phyloP scores from a whole-genome alignment of 163 green algal genomes.

The Chlorella variabilis region DNA sequence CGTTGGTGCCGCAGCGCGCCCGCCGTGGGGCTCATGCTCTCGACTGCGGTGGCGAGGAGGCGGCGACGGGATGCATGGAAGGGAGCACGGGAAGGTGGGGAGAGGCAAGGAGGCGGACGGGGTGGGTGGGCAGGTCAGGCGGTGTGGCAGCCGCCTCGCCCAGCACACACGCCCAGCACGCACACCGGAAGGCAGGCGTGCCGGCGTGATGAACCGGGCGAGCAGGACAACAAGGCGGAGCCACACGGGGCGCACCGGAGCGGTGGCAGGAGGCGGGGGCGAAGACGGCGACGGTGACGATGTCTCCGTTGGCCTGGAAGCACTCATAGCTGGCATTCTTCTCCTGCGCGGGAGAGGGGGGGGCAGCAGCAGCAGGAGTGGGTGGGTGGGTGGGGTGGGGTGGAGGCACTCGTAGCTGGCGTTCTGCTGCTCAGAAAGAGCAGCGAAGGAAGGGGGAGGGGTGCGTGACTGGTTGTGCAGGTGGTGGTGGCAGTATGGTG shows the following conservation, averaged over 20 bases:
- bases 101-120: not conserved
- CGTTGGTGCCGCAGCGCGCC: slow-evolving; percentile 15
- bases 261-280: slow-evolving; percentile 58
- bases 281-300: slow-evolving; percentile 78
- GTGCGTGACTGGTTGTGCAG: no score
- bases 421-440: no score
- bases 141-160: no score
- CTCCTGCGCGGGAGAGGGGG: slow-evolving; percentile 46
- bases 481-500: no score
- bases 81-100: not conserved
- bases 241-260: not conserved
- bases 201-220: no score
- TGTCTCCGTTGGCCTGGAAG: slow-evolving; percentile 79
- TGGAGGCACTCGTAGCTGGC: not conserved
- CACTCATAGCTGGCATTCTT: slow-evolving; percentile 82
- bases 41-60: slow-evolving; percentile 3
- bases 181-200: no score
- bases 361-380: not conserved
- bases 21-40: slow-evolving; percentile 17
- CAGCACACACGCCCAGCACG: no score
- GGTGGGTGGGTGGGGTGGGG: not conserved
- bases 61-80: not conserved
- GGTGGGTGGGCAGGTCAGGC: no score
- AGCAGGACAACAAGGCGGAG: no score
- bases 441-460: no score